Percentiles rank a stretch among this genome's conserved stretches.
These are phyloP conservation scores for Prunus armeniaca DNA, from an alignment of 306 rosid genomes.

Conservation along the genomic window DNA sequence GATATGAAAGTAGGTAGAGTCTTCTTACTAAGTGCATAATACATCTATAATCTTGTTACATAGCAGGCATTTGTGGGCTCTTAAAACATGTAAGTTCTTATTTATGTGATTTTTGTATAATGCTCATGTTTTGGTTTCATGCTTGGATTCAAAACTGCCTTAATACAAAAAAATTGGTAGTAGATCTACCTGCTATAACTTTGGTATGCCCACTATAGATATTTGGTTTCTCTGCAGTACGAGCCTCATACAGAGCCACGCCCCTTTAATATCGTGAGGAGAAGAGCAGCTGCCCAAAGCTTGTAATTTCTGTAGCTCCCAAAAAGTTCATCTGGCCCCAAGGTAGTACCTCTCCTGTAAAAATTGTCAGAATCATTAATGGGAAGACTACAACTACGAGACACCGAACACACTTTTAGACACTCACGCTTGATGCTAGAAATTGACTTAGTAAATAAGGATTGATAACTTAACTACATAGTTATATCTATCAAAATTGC, in stretches of 20 bases:
- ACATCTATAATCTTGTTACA: background rate
- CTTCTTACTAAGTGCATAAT: background rate
- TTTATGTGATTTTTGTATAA: background rate
- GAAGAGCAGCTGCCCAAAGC: background rate
- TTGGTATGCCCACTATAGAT: background rate
- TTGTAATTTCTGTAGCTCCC: constrained; percentile 11
- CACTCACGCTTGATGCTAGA: background rate
- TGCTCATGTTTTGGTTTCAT: background rate
- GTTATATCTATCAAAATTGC: background rate
- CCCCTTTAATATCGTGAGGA: background rate
- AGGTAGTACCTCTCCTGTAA: background rate
- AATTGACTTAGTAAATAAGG: background rate
- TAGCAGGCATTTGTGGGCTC: background rate
- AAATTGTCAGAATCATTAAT: constrained; percentile 5
- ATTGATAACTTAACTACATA: background rate
- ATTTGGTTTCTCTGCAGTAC: background rate
- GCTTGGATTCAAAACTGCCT: background rate
- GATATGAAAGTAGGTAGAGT: background rate
- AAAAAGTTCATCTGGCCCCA: background rate
- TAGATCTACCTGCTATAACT: background rate
- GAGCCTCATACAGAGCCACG: background rate
- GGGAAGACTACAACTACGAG: background rate
- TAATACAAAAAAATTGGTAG: background rate
- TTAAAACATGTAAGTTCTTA: background rate
- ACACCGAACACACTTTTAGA: background rate